Conservation (phyloP, 1,284 basidiomycete genomes). For the Melampsora larici-populina region DNA sequence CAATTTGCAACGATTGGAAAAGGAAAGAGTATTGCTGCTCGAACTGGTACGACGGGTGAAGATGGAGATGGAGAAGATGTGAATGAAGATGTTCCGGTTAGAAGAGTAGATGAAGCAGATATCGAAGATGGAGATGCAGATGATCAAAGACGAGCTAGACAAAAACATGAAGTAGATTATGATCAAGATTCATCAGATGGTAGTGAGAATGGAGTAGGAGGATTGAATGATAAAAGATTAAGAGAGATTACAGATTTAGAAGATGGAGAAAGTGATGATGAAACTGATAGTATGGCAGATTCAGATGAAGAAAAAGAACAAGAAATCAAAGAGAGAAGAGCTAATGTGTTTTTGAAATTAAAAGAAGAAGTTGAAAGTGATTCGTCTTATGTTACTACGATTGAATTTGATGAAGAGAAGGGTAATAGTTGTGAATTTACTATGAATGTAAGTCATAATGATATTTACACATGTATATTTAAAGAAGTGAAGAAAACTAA, state of each 20-base stretch:
- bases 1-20: conserved; percentile 80
- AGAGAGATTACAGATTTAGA: conserved; percentile 49
- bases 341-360: conserved; percentile 49
- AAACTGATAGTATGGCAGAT: conserved; percentile 60
- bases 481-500: neutral
- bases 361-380: conserved; percentile 46
- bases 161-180: conserved; percentile 66
- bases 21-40: conserved; percentile 63
- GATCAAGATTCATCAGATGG: conserved; percentile 63
- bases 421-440: conserved; percentile 31
- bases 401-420: conserved; percentile 31
- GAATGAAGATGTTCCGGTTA: conserved; percentile 62
- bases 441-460: conserved; percentile 38
- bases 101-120: conserved; percentile 46
- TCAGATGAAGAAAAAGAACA: conserved; percentile 64
- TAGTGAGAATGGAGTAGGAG: conserved; percentile 43
- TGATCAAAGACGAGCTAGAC: conserved; percentile 62
- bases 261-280: conserved; percentile 56
- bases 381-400: conserved; percentile 26
- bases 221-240: conserved; percentile 58
- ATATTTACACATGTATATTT: too few relatives aligned
- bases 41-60: conserved; percentile 54
- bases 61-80: conserved; percentile 56
- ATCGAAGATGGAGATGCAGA: conserved; percentile 71
- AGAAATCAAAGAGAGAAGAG: conserved; percentile 55